Evolutionary conservation across 768 basidiomycete species (phyloP), one percentile per base, ranked within the genome.

Genomic region (Hemileccinum rubropunctum): DNA sequence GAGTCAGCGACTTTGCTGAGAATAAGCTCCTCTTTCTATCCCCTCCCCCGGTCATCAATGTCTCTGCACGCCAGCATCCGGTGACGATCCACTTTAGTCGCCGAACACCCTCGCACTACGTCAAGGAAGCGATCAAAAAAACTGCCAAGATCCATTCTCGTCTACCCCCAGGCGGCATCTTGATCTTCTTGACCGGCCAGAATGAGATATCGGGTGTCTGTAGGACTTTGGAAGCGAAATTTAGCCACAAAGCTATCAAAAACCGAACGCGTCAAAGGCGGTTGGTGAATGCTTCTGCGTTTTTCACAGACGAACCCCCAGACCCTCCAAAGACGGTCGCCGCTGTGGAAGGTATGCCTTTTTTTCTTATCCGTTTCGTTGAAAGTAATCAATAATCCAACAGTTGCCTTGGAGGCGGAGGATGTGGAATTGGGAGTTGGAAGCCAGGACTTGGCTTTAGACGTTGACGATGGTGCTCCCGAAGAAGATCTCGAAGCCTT

Each of bases 101-200:
- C 23, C 79, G 85, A 33, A 99, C 97, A 0, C 69, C 78, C 2
- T 76, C 88, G 7, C 91, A 98, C 66, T 98, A 98, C 61, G 83
- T 98, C 40, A 80, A 78, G 2, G 93, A 98, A 66, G 91, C 93
- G 2, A 81, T 95, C 58, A 88, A 84, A 63, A 99, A 99, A 68
- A 78, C 91, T 2, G 73, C 77, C 50, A 95, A 97, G 68, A 98
- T 99, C 37, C 97, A 99, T 67, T 79, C 88, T 14, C 82, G 92
- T 15, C 72, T 99, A 17, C 97, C 97, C 2, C 82, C 90, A 0
- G 97, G 97, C 0, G 97, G 95, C 4, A 86, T 99, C 32, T 76
- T 99, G 42, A 82, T 95, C 42, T 97, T 97, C 66, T 73, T 98
- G 56, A 98, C 97, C 0, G 97, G 97, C 18, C 95, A 98, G 68